A percentile compares a stretch with the other conserved stretches of the same genome.
Evolutionary conservation across 306 rosid species (phyloP).

Genomic region (Quercus engelmannii): DNA sequence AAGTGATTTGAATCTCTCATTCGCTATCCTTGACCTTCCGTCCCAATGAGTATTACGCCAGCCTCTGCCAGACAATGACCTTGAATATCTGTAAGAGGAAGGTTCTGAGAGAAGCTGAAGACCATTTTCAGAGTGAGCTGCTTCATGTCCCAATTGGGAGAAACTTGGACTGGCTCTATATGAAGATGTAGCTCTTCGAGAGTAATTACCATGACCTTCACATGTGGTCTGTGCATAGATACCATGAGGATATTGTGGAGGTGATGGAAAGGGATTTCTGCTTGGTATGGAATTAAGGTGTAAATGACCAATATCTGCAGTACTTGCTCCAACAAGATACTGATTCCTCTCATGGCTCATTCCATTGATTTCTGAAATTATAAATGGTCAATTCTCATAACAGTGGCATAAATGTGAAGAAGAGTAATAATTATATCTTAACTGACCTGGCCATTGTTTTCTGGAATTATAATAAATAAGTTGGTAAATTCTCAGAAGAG

Average conservation of each 20-base stretch:
- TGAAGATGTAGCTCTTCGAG: background rate
- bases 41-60: slow-evolving; percentile 2
- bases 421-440: background rate
- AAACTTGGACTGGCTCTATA: background rate
- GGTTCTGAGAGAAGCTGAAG: background rate
- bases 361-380: slow-evolving; percentile 14
- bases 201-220: background rate
- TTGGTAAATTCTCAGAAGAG: background rate
- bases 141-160: background rate
- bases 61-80: slow-evolving; percentile 11
- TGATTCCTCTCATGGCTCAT: slow-evolving; percentile 15
- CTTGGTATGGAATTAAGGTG: background rate
- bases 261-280: background rate
- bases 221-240: background rate
- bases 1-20: background rate
- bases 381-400: background rate
- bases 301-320: background rate
- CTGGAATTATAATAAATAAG: background rate
- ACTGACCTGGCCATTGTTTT: slow-evolving; percentile 16
- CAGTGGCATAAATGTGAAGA: background rate
- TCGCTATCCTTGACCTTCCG: background rate
- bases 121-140: slow-evolving; percentile 1
- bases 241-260: background rate
- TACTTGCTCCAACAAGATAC: background rate
- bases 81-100: background rate